These are phyloP conservation scores for Entophlyctis luteolus DNA, from an alignment of 192 early-diverging fungal species.

Conservation along the genomic window DNA sequence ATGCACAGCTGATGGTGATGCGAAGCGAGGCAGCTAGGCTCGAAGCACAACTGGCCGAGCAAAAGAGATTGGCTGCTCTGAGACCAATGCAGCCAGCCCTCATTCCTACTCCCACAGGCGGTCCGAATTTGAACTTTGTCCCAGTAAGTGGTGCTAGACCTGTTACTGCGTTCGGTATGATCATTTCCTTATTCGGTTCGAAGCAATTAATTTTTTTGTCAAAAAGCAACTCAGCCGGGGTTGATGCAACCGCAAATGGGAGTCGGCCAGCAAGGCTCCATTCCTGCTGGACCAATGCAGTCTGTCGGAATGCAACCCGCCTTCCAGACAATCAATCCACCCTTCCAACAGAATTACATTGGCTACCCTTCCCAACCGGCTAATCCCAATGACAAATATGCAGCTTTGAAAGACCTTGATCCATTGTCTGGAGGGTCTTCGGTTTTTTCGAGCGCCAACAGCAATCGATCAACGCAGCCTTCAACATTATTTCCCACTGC, in stretches of 20 bases:
- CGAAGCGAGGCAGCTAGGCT: slow-evolving; percentile 20
- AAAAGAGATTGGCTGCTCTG: slow-evolving; percentile 20
- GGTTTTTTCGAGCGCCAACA: slow-evolving; percentile 11
- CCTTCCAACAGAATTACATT: neutral
- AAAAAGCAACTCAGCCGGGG: slow-evolving; percentile 24
- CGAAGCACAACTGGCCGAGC: slow-evolving; percentile 26
- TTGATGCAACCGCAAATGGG: slow-evolving; percentile 25
- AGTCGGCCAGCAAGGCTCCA: too few relatives aligned
- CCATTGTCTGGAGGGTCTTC: slow-evolving; percentile 2
- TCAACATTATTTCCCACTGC: neutral
- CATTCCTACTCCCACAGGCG: slow-evolving; percentile 29
- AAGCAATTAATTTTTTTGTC: neutral
- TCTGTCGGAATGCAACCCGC: slow-evolving; percentile 22
- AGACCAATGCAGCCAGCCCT: slow-evolving; percentile 29
- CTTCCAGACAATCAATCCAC: neutral
- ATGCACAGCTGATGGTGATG: slow-evolving; percentile 22
- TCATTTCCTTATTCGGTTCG: neutral
- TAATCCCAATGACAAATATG: slow-evolving; percentile 14
- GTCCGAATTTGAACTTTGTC: slow-evolving; percentile 15
- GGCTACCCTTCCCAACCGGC: slow-evolving; percentile 14
- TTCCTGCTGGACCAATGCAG: too few relatives aligned
- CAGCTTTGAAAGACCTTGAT: slow-evolving; percentile 21
- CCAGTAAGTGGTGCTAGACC: slow-evolving; percentile 5
- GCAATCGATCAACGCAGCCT: neutral
- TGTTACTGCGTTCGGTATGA: neutral